Conservation (phyloP, 108 stramenopile species). For the Aurantiochytrium sp. region DNA sequence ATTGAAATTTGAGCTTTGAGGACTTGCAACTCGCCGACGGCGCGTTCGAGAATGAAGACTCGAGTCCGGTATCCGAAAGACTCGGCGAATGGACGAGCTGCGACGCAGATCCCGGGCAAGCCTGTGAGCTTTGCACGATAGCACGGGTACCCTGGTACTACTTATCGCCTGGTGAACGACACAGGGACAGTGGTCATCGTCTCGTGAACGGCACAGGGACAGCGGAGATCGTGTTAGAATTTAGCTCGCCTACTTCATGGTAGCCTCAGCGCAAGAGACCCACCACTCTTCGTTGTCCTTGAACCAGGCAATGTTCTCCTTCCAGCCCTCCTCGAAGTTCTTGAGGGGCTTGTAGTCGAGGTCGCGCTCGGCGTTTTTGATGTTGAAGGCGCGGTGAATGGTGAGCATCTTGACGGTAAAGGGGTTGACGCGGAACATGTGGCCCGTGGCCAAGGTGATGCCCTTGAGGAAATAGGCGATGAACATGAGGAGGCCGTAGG, state of each 20-base stretch:
- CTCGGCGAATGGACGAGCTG: no score
- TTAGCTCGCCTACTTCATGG: neutral
- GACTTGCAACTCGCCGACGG: no score
- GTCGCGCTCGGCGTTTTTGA: constrained; percentile 75
- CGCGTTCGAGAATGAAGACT: no score
- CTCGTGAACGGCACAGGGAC: no score
- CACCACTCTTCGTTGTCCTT: constrained; percentile 64
- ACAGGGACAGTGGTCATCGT: no score
- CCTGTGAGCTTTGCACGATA: no score
- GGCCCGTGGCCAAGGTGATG: constrained; percentile 61
- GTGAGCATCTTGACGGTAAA: constrained; percentile 88
- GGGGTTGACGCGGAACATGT: constrained; percentile 76
- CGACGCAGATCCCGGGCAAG: no score
- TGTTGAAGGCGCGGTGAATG: constrained; percentile 88
- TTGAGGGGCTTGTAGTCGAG: constrained; percentile 80
- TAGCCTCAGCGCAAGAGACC: constrained; percentile 60
- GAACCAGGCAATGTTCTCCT: constrained; percentile 83
- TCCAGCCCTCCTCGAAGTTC: constrained; percentile 83
- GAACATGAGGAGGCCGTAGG: constrained; percentile 66
- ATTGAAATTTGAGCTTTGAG: no score
- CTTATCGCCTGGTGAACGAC: no score
- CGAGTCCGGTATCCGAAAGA: no score
- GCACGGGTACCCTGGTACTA: no score
- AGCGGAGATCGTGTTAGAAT: no score
- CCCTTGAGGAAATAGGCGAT: constrained; percentile 74